Conservation (phyloP, 73 alveolate genomes). For the Durusdinium trenchii region DNA sequence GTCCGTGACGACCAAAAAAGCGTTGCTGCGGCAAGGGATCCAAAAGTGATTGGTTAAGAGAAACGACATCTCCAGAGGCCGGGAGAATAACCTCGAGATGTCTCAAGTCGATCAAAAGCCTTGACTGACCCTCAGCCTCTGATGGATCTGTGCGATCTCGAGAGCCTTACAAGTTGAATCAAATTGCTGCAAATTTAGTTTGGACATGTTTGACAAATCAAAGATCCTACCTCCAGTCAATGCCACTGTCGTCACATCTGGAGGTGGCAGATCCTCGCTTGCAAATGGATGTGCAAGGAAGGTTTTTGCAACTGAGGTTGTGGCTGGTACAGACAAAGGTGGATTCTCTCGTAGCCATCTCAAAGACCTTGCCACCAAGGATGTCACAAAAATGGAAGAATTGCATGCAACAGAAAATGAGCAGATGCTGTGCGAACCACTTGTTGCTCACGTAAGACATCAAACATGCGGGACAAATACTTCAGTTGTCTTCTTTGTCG, state of each 20-base stretch:
- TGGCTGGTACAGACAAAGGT: constrained; percentile 60
- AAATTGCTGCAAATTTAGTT: no score
- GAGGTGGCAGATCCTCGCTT: constrained; percentile 67
- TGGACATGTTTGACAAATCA: neutral
- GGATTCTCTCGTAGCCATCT: constrained; percentile 83
- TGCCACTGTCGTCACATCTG: constrained; percentile 77
- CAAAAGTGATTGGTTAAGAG: no score
- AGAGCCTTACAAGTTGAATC: neutral
- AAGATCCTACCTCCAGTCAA: constrained; percentile 37
- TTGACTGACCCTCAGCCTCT: neutral
- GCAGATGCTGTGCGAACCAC: no score
- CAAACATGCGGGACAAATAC: no score
- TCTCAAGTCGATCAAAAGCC: neutral
- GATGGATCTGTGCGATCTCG: constrained; percentile 47
- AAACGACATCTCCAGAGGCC: no score
- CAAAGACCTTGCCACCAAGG: constrained; percentile 69
- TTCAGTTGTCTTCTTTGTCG: no score
- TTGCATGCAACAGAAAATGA: neutral
- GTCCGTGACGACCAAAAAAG: no score
- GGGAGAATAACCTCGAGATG: no score
- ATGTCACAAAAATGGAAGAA: no score
- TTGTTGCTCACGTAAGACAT: no score
- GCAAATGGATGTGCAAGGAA: neutral
- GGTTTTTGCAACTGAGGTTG: neutral
- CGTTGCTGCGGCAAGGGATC: no score